Base-by-base conservation (phyloP, 2,329 filamentous ascomycete species). In the Aspergillus nomiae region DNA sequence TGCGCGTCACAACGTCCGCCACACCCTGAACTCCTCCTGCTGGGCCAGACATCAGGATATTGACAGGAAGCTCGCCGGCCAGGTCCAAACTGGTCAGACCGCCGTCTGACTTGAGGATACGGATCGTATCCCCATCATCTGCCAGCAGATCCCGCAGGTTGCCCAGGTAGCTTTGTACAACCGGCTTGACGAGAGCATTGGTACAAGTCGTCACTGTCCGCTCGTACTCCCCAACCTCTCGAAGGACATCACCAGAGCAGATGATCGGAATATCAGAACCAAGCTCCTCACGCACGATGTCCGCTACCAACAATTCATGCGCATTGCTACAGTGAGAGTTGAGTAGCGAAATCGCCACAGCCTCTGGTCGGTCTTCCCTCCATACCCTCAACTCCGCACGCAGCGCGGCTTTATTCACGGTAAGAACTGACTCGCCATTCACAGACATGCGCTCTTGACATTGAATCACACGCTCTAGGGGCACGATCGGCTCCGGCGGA, bases 11-110 rank as follows among this genome's bases (percentile, higher is more conserved):
- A 11, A 81, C 73, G 65, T 83, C 81, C 11, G 80, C 80, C 9
- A 83, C 81, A 19, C 81, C 81, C 54, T 80, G 80, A 11, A 81
- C 82, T n/a, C 82, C 82, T 45, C 82, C 82, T n/a, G 82, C 82
- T 1, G 82, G 81, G 0, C 81, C 82, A 30, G 80, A 82, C 80
- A 83, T 83, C 19, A 83, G 70, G 38, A 83, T 80, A 56, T 80
- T 80, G n/a, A 84, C 82, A 0, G 82, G 82, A 1, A 81, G 68
- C 58, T 83, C 77, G 1, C 78, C 79, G 1, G 81, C 82, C 16
- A 83, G 71, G 2, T 76, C 72, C 2, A 83, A 68, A 16, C 80
- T 82, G 0, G 81, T 84, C 55, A 84, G 67, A 6, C 82, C 81
- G 7, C 82, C 82, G 63, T 84, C 82, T 19, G 80, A 82, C 66